A percentile compares a stretch with the other conserved stretches of the same genome.
These are phyloP conservation scores for Myxozyma lipomycoides DNA, from an alignment of 805 yeast genomes.

Conservation along the genomic window DNA sequence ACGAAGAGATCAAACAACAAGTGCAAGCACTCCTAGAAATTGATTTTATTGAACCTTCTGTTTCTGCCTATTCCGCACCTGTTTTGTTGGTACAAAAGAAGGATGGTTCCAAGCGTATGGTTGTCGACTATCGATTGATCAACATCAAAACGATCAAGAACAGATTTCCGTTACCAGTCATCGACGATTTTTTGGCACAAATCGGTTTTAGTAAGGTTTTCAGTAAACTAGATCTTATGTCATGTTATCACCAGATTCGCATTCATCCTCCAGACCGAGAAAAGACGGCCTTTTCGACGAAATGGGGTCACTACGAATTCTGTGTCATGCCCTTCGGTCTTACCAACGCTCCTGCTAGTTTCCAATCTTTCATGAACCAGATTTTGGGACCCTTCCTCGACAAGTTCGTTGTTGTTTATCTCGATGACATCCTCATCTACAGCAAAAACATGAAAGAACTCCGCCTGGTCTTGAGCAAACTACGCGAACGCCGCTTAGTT, in stretches of 20 bases:
- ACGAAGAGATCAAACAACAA: not conserved
- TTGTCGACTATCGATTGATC: slow-evolving; percentile 5
- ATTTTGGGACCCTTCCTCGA: slow-evolving; percentile 16
- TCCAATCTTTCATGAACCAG: slow-evolving; percentile 26
- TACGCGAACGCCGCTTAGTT: too few relatives aligned
- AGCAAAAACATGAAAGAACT: not conserved
- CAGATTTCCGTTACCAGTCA: slow-evolving; percentile 7
- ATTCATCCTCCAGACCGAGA: slow-evolving; percentile 32
- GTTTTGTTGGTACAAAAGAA: not conserved
- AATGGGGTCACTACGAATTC: slow-evolving; percentile 30
- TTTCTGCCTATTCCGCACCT: not conserved
- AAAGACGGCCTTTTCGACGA: slow-evolving; percentile 32
- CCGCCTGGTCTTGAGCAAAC: too few relatives aligned
- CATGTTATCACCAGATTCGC: slow-evolving; percentile 5
- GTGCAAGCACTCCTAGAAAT: not conserved
- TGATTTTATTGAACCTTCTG: not conserved
- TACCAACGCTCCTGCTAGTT: slow-evolving; percentile 33
- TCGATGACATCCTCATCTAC: not conserved
- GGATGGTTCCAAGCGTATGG: not conserved
- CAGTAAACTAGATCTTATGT: not conserved
- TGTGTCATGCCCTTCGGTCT: slow-evolving; percentile 35
- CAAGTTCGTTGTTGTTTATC: slow-evolving; percentile 5
- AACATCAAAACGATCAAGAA: slow-evolving; percentile 7
- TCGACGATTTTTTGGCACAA: slow-evolving; percentile 2
- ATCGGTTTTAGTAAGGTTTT: not conserved